These are phyloP conservation scores for Cicer bijugum DNA, from an alignment of 306 rosid genomes.

Conservation along the genomic window DNA sequence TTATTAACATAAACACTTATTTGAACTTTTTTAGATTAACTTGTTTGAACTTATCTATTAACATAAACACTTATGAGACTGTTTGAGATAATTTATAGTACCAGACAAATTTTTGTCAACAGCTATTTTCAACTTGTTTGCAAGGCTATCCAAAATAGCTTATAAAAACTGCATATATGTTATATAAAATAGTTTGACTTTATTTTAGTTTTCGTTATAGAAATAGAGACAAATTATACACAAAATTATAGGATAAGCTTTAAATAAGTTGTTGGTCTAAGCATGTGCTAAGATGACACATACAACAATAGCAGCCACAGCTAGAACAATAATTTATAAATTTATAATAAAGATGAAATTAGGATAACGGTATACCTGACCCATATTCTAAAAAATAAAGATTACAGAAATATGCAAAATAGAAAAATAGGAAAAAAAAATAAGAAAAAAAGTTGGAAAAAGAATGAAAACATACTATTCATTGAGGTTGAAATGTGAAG, in stretches of 20 bases:
- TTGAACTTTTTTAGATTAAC: too few species aligned
- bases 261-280: not conserved
- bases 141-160: not conserved
- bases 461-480: constrained; percentile 63
- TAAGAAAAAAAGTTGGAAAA: not conserved
- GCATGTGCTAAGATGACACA: not conserved
- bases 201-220: too few species aligned
- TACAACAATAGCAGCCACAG: not conserved
- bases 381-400: constrained; percentile 54
- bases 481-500: constrained; percentile 87
- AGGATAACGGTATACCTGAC: constrained; percentile 64
- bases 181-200: too few species aligned
- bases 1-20: too few species aligned
- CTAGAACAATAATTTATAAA: not conserved
- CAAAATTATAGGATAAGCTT: too few species aligned
- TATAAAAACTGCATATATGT: not conserved
- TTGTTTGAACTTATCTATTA: too few species aligned
- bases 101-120: not conserved
- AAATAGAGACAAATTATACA: too few species aligned
- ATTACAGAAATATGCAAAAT: too few species aligned
- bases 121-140: not conserved
- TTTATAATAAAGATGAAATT: not conserved
- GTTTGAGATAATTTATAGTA: too few species aligned
- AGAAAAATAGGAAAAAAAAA: not conserved
- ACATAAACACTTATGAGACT: too few species aligned